Percentiles rank a stretch among this genome's conserved stretches.
These are phyloP conservation scores for Trichoderma endophyticum DNA, from an alignment of 2,329 filamentous ascomycete species.

Conservation along the genomic window DNA sequence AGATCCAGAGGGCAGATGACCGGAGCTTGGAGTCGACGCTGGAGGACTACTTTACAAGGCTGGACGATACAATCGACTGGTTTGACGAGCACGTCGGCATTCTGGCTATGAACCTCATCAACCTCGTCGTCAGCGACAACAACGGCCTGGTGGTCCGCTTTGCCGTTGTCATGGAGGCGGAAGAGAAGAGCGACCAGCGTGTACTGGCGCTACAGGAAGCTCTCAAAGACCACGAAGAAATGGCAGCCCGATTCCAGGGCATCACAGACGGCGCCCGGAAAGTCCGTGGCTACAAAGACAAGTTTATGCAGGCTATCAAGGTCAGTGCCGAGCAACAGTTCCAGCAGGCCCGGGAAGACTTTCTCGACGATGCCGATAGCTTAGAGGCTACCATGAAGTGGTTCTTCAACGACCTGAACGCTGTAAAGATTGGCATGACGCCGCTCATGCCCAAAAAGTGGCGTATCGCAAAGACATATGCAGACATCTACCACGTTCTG, in stretches of 20 bases:
- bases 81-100: constrained; percentile 94
- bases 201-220: constrained; percentile 90
- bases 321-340: constrained; percentile 72
- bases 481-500: constrained; percentile 82
- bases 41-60: constrained; percentile 80
- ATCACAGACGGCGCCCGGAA: constrained; percentile 92
- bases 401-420: constrained; percentile 98
- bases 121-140: constrained; percentile 80
- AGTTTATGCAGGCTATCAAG: constrained; percentile 80
- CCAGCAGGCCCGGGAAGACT: constrained; percentile 65
- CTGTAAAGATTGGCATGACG: constrained; percentile 89
- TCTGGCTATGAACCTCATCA: constrained; percentile 86
- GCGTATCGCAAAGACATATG: constrained; percentile 90
- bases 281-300: constrained; percentile 93
- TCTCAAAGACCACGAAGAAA: constrained; percentile 90
- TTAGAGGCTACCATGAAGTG: constrained; percentile 88
- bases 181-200: constrained; percentile 93
- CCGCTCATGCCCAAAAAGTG: constrained; percentile 92
- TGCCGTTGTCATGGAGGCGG: constrained; percentile 87
- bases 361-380: constrained; percentile 76
- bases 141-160: constrained; percentile 86
- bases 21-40: constrained; percentile 74
- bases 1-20: constrained; percentile 78
- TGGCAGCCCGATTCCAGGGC: constrained; percentile 88
- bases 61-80: constrained; percentile 87